phyloP scores from a whole-genome alignment of 148 eudicot genomes.

The Bassia scoparia region DNA sequence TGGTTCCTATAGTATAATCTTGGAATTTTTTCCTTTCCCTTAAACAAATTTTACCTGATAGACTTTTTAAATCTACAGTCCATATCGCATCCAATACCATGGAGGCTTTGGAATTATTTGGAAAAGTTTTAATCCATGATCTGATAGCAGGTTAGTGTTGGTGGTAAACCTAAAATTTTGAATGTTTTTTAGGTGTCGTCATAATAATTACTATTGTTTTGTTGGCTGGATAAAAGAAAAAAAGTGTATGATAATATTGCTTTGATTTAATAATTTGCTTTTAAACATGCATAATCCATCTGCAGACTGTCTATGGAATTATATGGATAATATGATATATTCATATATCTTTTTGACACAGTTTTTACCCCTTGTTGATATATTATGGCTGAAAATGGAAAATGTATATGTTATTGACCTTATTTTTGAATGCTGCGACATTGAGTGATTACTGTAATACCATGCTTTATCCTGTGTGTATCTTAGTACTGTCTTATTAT shows the following conservation, averaged over 20 bases:
- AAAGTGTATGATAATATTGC: no score
- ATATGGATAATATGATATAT: no score
- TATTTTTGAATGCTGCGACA: not conserved
- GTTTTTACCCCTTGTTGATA: not conserved
- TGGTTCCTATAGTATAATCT: not conserved
- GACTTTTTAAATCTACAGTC: conserved; percentile 36
- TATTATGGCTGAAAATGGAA: not conserved
- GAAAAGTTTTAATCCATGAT: conserved; percentile 84
- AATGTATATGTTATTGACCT: no score
- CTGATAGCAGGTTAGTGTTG: conserved; percentile 65
- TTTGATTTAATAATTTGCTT: not conserved
- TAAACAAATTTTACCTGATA: conserved; percentile 13
- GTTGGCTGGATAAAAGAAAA: not conserved
- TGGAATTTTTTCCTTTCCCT: not conserved
- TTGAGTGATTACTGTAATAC: not conserved
- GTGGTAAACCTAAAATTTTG: not conserved
- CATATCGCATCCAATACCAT: conserved; percentile 48
- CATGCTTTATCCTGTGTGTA: not conserved
- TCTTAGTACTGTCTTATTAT: not conserved
- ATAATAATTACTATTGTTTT: not conserved
- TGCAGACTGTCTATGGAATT: not conserved
- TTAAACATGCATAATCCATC: not conserved
- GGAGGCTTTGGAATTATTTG: conserved; percentile 73
- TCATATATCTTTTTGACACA: not conserved
- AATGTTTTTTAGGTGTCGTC: not conserved